phyloP scores from a whole-genome alignment of 768 basidiomycete species.

The Suillus paluster region DNA sequence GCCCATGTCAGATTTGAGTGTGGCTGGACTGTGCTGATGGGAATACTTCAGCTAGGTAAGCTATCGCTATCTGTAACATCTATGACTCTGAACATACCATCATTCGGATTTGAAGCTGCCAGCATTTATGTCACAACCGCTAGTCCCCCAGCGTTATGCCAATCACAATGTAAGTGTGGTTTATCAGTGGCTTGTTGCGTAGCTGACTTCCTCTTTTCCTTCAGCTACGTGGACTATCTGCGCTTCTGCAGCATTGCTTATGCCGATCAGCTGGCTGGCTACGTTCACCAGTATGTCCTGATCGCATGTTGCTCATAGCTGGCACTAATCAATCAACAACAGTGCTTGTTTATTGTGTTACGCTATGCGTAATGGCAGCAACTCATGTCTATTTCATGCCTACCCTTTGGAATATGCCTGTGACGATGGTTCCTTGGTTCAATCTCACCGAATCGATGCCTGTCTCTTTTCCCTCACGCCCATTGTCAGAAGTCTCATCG shows the following conservation, averaged over 20 bases:
- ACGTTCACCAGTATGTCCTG: slow-evolving; percentile 48
- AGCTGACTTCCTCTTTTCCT: neutral
- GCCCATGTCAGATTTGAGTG: slow-evolving; percentile 58
- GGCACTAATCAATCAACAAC: slow-evolving; percentile 9
- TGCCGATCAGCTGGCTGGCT: slow-evolving; percentile 53
- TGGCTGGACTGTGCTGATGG: slow-evolving; percentile 54
- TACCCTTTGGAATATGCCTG: slow-evolving; percentile 55
- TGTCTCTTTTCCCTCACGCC: slow-evolving; percentile 14
- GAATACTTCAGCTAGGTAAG: slow-evolving; percentile 56
- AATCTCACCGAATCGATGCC: slow-evolving; percentile 13
- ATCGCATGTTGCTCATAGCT: slow-evolving; percentile 7
- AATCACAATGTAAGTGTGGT: slow-evolving; percentile 35
- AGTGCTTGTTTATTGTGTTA: slow-evolving; percentile 62
- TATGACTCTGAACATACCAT: slow-evolving; percentile 2
- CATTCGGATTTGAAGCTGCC: slow-evolving; percentile 40
- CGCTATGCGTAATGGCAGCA: slow-evolving; percentile 50
- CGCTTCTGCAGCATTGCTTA: slow-evolving; percentile 51
- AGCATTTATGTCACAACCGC: slow-evolving; percentile 52
- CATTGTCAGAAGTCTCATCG: slow-evolving; percentile 13
- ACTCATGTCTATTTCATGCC: slow-evolving; percentile 48
- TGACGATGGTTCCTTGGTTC: slow-evolving; percentile 68
- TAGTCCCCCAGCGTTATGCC: slow-evolving; percentile 44
- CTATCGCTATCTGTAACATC: neutral
- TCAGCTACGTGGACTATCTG: slow-evolving; percentile 48
- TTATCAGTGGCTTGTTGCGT: neutral